Conservation (phyloP, 2,329 filamentous ascomycete species). For the Lithohypha guttulata region DNA sequence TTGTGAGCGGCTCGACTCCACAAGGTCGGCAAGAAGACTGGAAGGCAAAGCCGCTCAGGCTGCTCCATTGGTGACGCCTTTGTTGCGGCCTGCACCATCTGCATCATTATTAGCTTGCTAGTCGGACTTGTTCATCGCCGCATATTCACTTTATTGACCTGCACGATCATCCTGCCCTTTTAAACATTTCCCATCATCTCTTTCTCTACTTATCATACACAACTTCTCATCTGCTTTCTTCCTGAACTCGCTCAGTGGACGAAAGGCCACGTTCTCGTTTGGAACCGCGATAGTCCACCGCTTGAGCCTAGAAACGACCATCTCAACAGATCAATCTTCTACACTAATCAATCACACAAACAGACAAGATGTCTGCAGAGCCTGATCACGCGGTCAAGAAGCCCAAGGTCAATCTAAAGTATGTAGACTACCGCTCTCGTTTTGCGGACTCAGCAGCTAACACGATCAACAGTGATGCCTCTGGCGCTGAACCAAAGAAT, state of each 20-base stretch:
- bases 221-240: no score
- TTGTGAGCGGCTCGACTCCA: no score
- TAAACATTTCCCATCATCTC: conserved; percentile 2
- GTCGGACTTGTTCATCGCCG: no score
- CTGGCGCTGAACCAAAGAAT: conserved; percentile 77
- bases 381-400: conserved; percentile 54
- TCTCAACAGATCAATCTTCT: conserved; percentile 5
- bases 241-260: no score
- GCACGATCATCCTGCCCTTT: conserved; percentile 3
- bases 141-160: conserved; percentile 3
- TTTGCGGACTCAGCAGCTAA: neutral
- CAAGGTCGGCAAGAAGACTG: no score
- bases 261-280: no score
- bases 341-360: neutral
- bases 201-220: neutral
- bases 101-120: no score
- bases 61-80: no score
- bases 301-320: no score
- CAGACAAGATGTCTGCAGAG: conserved; percentile 59
- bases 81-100: no score
- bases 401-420: conserved; percentile 77
- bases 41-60: no score
- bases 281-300: no score
- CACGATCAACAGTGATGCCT: conserved; percentile 35
- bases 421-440: conserved; percentile 31